phyloP scores from a whole-genome alignment of 139 green algal species.

The Chlorella sp. region DNA sequence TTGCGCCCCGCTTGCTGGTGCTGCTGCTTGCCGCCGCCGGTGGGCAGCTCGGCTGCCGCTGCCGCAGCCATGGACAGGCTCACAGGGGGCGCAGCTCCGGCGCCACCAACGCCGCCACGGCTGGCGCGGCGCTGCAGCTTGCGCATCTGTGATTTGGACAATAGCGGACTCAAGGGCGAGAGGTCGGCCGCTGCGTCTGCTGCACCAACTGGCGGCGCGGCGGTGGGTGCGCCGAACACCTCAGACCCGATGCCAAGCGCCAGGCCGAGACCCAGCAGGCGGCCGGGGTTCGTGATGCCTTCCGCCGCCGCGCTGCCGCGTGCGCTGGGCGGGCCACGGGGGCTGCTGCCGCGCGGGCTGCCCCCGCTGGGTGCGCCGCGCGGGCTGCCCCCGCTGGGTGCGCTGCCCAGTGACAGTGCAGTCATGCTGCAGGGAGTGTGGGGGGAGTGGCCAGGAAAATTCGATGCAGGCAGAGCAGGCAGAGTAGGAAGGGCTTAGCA shows the following conservation, averaged over 20 bases:
- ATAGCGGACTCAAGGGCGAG: conserved; percentile 28
- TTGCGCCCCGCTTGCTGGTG: conserved; percentile 6
- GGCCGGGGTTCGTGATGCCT: conserved; percentile 45
- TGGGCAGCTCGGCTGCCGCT: background rate
- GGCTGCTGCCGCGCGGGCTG: background rate
- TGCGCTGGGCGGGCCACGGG: background rate
- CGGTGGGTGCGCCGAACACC: conserved; percentile 27
- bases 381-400: background rate
- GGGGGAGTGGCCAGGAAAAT: too few species aligned
- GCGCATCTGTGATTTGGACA: conserved; percentile 23
- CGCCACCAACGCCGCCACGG: background rate
- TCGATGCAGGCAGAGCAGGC: too few species aligned
- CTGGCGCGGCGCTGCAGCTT: conserved; percentile 31
- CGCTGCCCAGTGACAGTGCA: background rate
- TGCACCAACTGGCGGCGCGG: background rate
- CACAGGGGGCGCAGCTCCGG: too few species aligned
- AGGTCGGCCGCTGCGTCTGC: background rate
- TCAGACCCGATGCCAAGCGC: conserved; percentile 41
- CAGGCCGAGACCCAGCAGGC: conserved; percentile 42
- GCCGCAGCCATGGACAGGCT: too few species aligned
- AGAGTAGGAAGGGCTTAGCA: too few species aligned
- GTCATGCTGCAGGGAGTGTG: conserved; percentile 25
- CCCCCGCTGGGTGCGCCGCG: too few species aligned
- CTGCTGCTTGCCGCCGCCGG: background rate
- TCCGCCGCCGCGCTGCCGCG: conserved; percentile 28